A percentile compares a stretch with the other conserved stretches of the same genome.
Evolutionary conservation across 352 stramenopile genomes (phyloP).

Genomic region (Labyrinthula sp.): DNA sequence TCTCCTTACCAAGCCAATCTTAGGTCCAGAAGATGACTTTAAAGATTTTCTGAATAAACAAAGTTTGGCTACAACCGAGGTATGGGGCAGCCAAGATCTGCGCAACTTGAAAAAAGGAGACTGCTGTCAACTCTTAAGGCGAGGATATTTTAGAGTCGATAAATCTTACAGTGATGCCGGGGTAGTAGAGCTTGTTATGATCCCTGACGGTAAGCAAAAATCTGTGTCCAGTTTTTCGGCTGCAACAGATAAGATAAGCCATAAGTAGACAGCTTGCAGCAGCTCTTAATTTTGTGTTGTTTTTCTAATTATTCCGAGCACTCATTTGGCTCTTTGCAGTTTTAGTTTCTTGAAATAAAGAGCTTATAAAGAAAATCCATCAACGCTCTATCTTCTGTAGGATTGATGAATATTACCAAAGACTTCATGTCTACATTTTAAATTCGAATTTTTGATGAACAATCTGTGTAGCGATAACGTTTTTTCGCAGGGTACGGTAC

Average conservation of each 20-base stretch:
- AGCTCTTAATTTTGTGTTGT: too few relatives aligned
- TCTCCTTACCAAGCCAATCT: constrained; percentile 89
- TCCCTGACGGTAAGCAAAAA: constrained; percentile 88
- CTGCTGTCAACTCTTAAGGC: constrained; percentile 91
- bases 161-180: constrained; percentile 45
- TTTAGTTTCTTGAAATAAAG: too few relatives aligned
- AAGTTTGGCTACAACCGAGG: constrained; percentile 61
- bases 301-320: too few relatives aligned
- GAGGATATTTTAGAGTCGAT: constrained; percentile 86
- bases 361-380: too few relatives aligned
- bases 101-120: constrained; percentile 74
- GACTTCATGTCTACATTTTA: too few relatives aligned
- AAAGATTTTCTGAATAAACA: constrained; percentile 82
- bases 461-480: too few relatives aligned
- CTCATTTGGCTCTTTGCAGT: too few relatives aligned
- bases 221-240: constrained; percentile 32
- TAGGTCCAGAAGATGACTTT: constrained; percentile 93
- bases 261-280: too few relatives aligned
- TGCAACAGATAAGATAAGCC: constrained; percentile 20
- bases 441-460: too few relatives aligned
- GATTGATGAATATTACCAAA: too few relatives aligned
- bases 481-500: too few relatives aligned
- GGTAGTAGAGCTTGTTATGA: constrained; percentile 88
- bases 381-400: too few relatives aligned
- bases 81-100: constrained; percentile 78